phyloP scores from a whole-genome alignment of 441 rosid species.

The Euphorbia celastroides region DNA sequence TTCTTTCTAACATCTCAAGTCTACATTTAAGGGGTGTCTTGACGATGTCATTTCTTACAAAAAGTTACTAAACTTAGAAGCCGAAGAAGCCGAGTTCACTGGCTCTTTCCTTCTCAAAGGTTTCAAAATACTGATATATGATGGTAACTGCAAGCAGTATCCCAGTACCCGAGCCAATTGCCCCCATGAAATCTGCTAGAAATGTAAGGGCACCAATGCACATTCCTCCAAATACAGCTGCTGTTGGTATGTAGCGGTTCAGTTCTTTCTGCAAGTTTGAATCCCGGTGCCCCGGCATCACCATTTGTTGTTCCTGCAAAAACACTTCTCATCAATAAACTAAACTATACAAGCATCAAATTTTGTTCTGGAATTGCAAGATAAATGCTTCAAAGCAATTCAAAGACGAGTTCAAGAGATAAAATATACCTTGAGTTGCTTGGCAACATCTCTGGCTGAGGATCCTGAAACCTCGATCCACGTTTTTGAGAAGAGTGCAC shows the following conservation, averaged over 20 bases:
- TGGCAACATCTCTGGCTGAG: slow-evolving; percentile 89
- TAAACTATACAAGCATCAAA: not conserved
- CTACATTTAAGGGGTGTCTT: not conserved
- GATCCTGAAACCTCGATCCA: slow-evolving; percentile 99
- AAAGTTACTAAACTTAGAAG: slow-evolving; percentile 17
- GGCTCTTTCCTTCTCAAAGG: slow-evolving; percentile 94
- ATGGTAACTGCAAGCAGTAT: slow-evolving; percentile 86
- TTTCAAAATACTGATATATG: slow-evolving; percentile 90
- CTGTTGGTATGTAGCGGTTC: slow-evolving; percentile 84
- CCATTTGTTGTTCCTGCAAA: slow-evolving; percentile 93
- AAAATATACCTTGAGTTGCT: slow-evolving; percentile 85
- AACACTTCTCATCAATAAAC: not conserved
- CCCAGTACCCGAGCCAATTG: slow-evolving; percentile 90
- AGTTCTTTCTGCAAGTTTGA: slow-evolving; percentile 82
- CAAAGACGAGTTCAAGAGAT: not conserved
- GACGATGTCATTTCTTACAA: not conserved
- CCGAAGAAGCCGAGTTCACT: slow-evolving; percentile 93
- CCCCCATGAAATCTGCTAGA: slow-evolving; percentile 90
- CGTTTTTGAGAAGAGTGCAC: slow-evolving; percentile 90
- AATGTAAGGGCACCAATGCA: slow-evolving; percentile 83
- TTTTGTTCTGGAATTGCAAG: no score
- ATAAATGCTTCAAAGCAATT: not conserved
- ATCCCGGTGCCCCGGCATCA: slow-evolving; percentile 93
- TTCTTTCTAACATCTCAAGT: not conserved
- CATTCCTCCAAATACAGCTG: slow-evolving; percentile 79